These are phyloP conservation scores for Fusarium praegraminearum DNA, from an alignment of 2,329 filamentous ascomycete genomes.

Conservation along the genomic window DNA sequence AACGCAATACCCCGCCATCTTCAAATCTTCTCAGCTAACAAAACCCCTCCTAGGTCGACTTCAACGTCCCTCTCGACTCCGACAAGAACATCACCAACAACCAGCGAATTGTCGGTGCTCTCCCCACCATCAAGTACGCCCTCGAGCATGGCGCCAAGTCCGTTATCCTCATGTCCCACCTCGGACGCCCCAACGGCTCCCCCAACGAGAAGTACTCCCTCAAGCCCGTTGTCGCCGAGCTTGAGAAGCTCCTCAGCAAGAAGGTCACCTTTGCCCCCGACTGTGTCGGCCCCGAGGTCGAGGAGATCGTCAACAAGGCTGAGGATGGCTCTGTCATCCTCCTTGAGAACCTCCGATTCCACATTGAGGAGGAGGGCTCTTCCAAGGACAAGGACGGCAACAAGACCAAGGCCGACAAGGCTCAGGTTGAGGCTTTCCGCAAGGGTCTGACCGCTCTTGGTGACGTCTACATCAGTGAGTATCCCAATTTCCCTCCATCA, in stretches of 20 bases:
- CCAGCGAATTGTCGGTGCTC: conserved; percentile 96
- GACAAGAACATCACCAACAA: conserved; percentile 97
- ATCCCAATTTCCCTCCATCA: background rate
- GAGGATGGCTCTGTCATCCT: conserved; percentile 85
- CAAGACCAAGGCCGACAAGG: conserved; percentile 98
- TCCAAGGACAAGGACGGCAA: conserved; percentile 93
- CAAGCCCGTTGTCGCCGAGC: conserved; percentile 88
- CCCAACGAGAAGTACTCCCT: conserved; percentile 93
- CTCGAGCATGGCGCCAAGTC: conserved; percentile 90
- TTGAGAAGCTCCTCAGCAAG: conserved; percentile 89
- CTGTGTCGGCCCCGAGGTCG: conserved; percentile 89
- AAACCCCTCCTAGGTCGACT: conserved; percentile 80
- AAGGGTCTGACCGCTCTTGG: conserved; percentile 94
- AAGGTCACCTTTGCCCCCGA: conserved; percentile 90
- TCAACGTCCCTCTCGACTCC: conserved; percentile 97
- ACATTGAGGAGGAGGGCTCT: conserved; percentile 97
- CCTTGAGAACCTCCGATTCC: conserved; percentile 98
- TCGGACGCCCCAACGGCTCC: conserved; percentile 93
- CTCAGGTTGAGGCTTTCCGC: conserved; percentile 90
- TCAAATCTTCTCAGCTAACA: conserved; percentile 39
- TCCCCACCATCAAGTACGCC: conserved; percentile 95
- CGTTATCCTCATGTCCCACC: conserved; percentile 97
- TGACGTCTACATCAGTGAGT: conserved; percentile 94
- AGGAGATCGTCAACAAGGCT: conserved; percentile 88
- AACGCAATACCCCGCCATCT: conserved; percentile 26